phyloP scores from a whole-genome alignment of 2,329 filamentous ascomycete genomes.

The Scytalidium sp. region DNA sequence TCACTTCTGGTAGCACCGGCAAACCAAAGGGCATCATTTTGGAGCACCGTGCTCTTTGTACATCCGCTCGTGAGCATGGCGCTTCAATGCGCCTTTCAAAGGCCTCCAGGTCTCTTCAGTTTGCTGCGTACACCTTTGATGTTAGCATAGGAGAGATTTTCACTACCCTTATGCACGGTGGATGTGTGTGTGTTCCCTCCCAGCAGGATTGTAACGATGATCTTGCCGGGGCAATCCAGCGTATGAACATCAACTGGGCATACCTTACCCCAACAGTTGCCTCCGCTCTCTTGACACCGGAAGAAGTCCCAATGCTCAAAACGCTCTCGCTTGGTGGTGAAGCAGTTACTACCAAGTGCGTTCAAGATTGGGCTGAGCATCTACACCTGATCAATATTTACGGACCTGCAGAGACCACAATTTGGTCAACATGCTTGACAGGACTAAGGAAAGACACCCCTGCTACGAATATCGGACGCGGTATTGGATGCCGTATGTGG shows the following conservation, averaged over 20 bases:
- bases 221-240: constrained; percentile 11
- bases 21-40: constrained; percentile 34
- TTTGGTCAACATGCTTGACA: not conserved
- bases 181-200: constrained; percentile 18
- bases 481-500: not conserved
- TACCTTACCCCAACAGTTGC: constrained; percentile 18
- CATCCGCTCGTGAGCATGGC: constrained; percentile 6
- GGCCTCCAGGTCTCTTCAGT: constrained; percentile 10
- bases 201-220: constrained; percentile 15
- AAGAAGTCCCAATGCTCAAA: constrained; percentile 20
- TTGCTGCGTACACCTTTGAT: constrained; percentile 17
- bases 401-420: constrained; percentile 3
- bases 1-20: constrained; percentile 46
- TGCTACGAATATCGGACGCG: not conserved
- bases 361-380: not conserved
- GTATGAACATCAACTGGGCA: constrained; percentile 12
- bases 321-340: constrained; percentile 16
- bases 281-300: constrained; percentile 29
- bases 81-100: constrained; percentile 3
- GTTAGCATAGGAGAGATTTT: constrained; percentile 16
- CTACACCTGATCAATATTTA: not conserved
- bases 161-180: constrained; percentile 15
- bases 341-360: constrained; percentile 6
- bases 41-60: constrained; percentile 12
- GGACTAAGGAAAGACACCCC: not conserved